Conservation (phyloP, 257 asterid genomes). For the Salvia hispanica region DNA sequence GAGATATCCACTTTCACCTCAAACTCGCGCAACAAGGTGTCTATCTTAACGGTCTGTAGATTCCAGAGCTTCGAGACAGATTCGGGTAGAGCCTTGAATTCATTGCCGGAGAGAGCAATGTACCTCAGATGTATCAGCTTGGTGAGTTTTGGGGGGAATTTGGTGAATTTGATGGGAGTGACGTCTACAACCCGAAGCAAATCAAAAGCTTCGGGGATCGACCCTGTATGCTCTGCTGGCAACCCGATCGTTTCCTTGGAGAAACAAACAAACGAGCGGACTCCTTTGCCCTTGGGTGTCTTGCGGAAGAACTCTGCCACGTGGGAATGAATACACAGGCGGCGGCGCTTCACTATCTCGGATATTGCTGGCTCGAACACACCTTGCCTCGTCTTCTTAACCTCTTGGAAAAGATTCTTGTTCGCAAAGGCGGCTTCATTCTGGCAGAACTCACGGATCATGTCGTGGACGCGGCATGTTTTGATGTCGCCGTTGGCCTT, state of each 20-base stretch:
- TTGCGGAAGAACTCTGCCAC: conserved; percentile 30
- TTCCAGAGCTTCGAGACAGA: conserved; percentile 18
- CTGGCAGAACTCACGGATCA: conserved; percentile 26
- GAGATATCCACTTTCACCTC: neutral
- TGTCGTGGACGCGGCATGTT: conserved; percentile 1
- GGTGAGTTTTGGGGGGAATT: conserved; percentile 1
- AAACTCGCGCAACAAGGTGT: neutral
- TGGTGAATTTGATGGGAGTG: conserved; percentile 23
- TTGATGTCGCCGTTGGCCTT: neutral
- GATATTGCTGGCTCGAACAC: conserved; percentile 17
- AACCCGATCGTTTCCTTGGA: conserved; percentile 13
- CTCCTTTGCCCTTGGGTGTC: conserved; percentile 29
- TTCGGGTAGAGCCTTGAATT: conserved; percentile 1
- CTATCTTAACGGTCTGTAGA: conserved; percentile 1
- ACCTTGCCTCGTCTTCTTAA: conserved; percentile 25
- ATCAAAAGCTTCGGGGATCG: conserved; percentile 39
- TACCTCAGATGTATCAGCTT: conserved; percentile 28
- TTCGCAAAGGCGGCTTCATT: conserved; percentile 28
- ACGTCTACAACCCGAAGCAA: conserved; percentile 34
- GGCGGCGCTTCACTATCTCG: conserved; percentile 30
- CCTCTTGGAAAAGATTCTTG: conserved; percentile 41
- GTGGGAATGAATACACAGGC: conserved; percentile 40
- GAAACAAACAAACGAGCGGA: conserved; percentile 39
- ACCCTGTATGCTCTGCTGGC: conserved; percentile 12
- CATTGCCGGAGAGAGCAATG: conserved; percentile 19